phyloP scores from a whole-genome alignment of 352 stramenopile species.

The Aphanomyces invadans region DNA sequence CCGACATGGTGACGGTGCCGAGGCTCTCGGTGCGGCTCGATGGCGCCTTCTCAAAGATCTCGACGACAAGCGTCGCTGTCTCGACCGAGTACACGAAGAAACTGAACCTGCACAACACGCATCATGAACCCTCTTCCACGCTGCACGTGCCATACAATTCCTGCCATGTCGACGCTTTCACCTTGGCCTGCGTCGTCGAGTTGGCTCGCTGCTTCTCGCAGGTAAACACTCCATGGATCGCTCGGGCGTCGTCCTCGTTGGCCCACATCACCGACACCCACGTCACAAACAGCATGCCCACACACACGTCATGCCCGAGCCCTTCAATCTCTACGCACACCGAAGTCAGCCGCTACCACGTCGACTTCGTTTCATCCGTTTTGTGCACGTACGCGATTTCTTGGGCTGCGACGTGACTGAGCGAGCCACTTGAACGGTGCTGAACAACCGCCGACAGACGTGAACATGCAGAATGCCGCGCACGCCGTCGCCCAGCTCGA shows the following conservation, averaged over 20 bases:
- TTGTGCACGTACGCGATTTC: background rate
- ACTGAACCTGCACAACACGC: constrained; percentile 17
- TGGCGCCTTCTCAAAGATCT: constrained; percentile 11
- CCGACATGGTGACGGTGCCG: background rate
- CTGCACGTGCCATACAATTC: no score
- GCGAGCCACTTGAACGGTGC: background rate
- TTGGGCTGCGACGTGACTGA: constrained; percentile 1
- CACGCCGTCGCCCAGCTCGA: background rate
- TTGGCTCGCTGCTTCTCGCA: constrained; percentile 17
- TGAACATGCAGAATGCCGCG: constrained; percentile 4
- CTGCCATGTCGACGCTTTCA: background rate
- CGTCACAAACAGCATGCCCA: constrained; percentile 22
- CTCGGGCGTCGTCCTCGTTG: background rate
- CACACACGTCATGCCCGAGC: constrained; percentile 14
- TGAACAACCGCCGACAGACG: constrained; percentile 20
- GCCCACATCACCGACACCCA: background rate
- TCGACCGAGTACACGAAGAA: constrained; percentile 23
- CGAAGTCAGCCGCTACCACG: no score
- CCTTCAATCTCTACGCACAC: constrained; percentile 8
- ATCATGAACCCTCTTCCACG: no score
- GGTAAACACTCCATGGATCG: constrained; percentile 16
- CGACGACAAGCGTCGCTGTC: constrained; percentile 5
- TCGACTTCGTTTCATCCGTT: background rate
- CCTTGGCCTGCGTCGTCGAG: background rate
- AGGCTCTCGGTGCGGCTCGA: background rate